Conservation (phyloP, 129 eudicot species). For the Tagetes erecta region DNA sequence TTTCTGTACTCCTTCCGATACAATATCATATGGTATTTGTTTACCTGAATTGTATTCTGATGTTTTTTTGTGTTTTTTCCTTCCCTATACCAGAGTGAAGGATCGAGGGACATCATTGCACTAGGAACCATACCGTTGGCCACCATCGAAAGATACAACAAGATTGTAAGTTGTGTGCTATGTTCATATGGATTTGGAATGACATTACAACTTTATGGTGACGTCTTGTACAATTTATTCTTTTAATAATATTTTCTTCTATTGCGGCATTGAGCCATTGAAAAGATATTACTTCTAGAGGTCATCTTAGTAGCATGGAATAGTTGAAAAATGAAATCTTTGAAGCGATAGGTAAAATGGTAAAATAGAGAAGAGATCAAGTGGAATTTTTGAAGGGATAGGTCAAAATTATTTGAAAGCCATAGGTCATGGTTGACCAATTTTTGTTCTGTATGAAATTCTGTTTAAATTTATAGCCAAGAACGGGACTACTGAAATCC, state of each 20-base stretch:
- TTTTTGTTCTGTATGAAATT: not conserved
- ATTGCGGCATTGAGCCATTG: conserved; percentile 1
- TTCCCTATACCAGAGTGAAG: conserved; percentile 66
- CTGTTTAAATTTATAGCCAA: not conserved
- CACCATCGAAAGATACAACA: conserved; percentile 80
- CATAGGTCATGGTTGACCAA: not conserved
- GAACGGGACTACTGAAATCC: not conserved
- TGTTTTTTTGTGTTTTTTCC: conserved; percentile 7
- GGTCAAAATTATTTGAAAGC: not conserved
- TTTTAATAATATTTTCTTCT: not conserved
- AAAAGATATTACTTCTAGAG: not conserved
- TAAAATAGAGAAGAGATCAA: not conserved
- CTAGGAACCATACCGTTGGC: conserved; percentile 94
- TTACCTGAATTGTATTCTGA: not conserved
- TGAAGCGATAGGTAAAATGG: not conserved
- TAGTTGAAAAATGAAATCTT: not conserved
- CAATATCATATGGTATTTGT: conserved; percentile 2
- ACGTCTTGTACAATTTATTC: not conserved
- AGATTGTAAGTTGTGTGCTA: conserved; percentile 61
- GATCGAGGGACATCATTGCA: conserved; percentile 72
- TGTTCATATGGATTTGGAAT: conserved; percentile 7
- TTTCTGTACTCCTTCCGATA: conserved; percentile 10
- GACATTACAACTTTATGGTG: conserved; percentile 11
- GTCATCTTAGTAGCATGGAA: conserved; percentile 16
- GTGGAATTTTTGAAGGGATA: not conserved